Evolutionary conservation across 176 grass and related monocot genomes (phyloP).

Genomic region (Oryza longistaminata): DNA sequence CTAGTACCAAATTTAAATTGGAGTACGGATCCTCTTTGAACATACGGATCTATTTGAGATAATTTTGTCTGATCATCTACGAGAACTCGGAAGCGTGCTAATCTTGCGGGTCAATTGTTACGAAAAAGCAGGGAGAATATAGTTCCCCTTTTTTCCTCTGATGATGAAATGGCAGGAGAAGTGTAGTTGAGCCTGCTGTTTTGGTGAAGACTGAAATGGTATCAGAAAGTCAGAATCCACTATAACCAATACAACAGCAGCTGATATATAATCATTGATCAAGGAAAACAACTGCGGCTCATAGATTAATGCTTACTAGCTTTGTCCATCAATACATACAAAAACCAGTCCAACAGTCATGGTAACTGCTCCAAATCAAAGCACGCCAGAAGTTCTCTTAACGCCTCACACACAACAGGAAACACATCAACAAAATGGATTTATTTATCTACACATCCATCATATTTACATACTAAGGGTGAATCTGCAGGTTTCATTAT

Average conservation of each 20-base stretch:
- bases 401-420: not conserved
- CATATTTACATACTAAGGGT: constrained; percentile 39
- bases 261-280: not conserved
- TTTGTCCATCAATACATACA: constrained; percentile 32
- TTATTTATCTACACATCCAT: constrained; percentile 65
- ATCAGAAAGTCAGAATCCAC: not conserved
- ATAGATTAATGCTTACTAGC: not conserved
- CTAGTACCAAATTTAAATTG: not conserved
- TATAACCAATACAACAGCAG: not conserved
- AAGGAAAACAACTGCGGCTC: not conserved
- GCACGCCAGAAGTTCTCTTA: constrained; percentile 19
- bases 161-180: not conserved
- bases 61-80: not conserved
- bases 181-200: not conserved
- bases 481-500: not conserved
- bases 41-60: not conserved
- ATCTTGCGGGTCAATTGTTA: not conserved
- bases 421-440: constrained; percentile 19
- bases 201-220: not conserved
- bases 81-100: not conserved
- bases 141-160: not conserved
- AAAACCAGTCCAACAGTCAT: constrained; percentile 27
- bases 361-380: constrained; percentile 26
- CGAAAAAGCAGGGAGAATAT: not conserved
- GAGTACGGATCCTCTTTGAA: too few species aligned